Base-by-base conservation (phyloP, 495 filamentous ascomycete species). In the Xylaria nigripes region DNA sequence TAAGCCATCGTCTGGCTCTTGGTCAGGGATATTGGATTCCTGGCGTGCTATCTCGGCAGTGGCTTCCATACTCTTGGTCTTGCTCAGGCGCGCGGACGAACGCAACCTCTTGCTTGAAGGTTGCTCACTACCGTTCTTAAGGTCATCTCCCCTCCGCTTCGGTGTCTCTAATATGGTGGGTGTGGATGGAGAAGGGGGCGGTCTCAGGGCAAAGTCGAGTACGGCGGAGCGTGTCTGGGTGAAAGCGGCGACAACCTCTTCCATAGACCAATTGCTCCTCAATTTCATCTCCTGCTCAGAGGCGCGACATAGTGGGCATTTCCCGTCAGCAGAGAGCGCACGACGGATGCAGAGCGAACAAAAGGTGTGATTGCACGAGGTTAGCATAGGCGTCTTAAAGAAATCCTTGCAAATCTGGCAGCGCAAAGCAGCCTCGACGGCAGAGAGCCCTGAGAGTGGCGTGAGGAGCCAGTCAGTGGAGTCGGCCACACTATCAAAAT, bases 351-450 rank as follows among this genome's bases (percentile, higher is more conserved):
- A 99, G 25, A 92, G 68, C 15, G 90, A 96, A 76, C 93, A 99
- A 66, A 99, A 99, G 0, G 93, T 96, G 68, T 99, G 93, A 40
- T 81, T 86, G 76, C 93, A 99, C 0, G 85, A 86, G 1, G 93
- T 99, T 50, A 96, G 84, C 76, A 99, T 91, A 0, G 93, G 93
- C 21, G 87, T 90, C 55, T 81, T 79, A 72, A 86, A 97, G 70
- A 96, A 94, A 67, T 99, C 93, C 70, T 96, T 97, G 79, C 93
- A 99, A 53, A 99, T 86, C 62, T 96, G 86, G 69, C 93, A 99
- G 58, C 91, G 87, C 15, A 99, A 78, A 15, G 88, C 81, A 38
- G 88, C 81, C 62, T 99, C 93, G 50, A 99, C 79, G 6, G 84
- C 75, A 45, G 82, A 75, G 51, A 98, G 78, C 30, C 77, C 70